phyloP scores from a whole-genome alignment of 805 yeast genomes.

The Saccharomyces kudriavzevii region DNA sequence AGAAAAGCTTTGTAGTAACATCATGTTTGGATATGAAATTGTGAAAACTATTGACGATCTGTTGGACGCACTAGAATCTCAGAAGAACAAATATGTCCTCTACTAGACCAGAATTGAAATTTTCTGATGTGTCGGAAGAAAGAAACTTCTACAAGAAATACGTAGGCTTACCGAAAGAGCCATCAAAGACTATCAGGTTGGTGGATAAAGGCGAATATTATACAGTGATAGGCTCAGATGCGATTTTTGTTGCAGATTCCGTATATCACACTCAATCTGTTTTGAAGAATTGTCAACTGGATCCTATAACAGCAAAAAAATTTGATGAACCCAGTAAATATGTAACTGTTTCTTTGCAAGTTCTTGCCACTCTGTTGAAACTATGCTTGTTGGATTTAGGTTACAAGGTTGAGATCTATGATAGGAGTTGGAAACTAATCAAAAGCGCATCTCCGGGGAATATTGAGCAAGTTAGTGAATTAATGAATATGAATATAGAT shows the following conservation, averaged over 20 bases:
- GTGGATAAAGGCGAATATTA: slow-evolving; percentile 79
- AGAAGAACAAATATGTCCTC: slow-evolving; percentile 23
- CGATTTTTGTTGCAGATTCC: slow-evolving; percentile 70
- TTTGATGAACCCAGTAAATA: slow-evolving; percentile 33
- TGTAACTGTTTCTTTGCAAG: slow-evolving; percentile 71
- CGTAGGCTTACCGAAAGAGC: slow-evolving; percentile 41
- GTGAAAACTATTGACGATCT: not conserved
- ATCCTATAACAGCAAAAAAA: slow-evolving; percentile 34
- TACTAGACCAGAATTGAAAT: slow-evolving; percentile 49
- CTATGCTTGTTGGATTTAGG: slow-evolving; percentile 63
- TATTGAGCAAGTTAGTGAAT: slow-evolving; percentile 64
- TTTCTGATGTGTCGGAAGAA: slow-evolving; percentile 45
- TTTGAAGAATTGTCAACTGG: slow-evolving; percentile 43
- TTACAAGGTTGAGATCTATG: slow-evolving; percentile 73
- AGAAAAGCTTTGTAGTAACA: not conserved
- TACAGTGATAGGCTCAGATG: slow-evolving; percentile 67
- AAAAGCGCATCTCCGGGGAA: slow-evolving; percentile 86
- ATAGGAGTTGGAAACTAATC: slow-evolving; percentile 49
- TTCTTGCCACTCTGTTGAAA: slow-evolving; percentile 55
- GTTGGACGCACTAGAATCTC: not conserved
- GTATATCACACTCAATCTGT: slow-evolving; percentile 81
- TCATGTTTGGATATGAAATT: not conserved
- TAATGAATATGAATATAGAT: slow-evolving; percentile 43
- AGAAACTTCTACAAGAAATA: slow-evolving; percentile 42
- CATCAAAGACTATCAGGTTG: slow-evolving; percentile 51